Evolutionary conservation across 345 rosid species (phyloP).

Genomic region (Noccaea caerulescens): DNA sequence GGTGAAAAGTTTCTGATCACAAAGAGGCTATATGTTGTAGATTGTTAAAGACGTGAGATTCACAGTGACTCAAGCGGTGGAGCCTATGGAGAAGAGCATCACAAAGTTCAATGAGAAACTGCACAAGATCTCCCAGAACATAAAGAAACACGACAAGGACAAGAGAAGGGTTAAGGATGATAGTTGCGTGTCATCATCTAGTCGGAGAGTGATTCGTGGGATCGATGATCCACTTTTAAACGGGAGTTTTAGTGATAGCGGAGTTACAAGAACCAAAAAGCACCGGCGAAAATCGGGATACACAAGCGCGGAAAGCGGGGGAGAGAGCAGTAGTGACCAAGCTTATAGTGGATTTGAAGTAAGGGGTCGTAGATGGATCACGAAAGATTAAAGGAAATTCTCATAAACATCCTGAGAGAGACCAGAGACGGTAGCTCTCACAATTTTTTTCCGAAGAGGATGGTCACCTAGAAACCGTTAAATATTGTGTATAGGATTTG

Average conservation of each 20-base stretch:
- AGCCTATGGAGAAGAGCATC: constrained; percentile 94
- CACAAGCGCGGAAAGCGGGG: constrained; percentile 88
- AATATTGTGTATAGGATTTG: constrained; percentile 43
- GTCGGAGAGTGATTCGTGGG: constrained; percentile 78
- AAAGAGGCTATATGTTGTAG: constrained; percentile 52
- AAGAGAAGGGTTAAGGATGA: constrained; percentile 84
- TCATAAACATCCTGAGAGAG: background rate
- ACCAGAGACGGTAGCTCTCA: constrained; percentile 11
- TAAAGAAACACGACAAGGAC: constrained; percentile 81
- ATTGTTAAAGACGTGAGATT: constrained; percentile 90
- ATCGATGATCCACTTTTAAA: constrained; percentile 94
- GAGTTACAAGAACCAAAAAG: constrained; percentile 67
- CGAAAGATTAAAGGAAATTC: constrained; percentile 48
- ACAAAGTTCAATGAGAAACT: constrained; percentile 85
- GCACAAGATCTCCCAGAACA: constrained; percentile 86
- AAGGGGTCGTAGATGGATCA: constrained; percentile 85
- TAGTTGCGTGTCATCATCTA: constrained; percentile 69
- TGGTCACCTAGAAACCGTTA: constrained; percentile 30
- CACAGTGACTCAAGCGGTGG: constrained; percentile 96
- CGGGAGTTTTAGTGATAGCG: constrained; percentile 90
- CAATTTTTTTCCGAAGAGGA: constrained; percentile 37
- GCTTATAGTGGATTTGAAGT: constrained; percentile 68
- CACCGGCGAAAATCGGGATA: constrained; percentile 70
- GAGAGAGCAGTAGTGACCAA: constrained; percentile 96
- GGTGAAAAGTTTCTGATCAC: constrained; percentile 29